Conservation (phyloP, 495 filamentous ascomycete species). For the Hyaloscypha hepaticicola region DNA sequence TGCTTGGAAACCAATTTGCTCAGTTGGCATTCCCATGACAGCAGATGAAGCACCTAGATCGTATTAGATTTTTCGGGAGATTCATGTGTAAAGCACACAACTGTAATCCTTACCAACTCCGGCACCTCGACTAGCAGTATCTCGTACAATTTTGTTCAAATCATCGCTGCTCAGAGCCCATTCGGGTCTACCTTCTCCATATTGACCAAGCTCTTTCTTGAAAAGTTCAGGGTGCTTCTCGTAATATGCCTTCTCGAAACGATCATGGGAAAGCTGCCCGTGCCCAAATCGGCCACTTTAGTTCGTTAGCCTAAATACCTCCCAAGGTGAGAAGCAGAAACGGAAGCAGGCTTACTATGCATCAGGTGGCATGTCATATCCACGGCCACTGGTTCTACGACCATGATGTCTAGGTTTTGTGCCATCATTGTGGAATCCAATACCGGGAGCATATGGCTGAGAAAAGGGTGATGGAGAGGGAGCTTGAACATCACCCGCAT, state of each 20-base stretch:
- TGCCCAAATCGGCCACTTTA: constrained; percentile 82
- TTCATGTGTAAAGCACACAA: constrained; percentile 40
- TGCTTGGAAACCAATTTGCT: constrained; percentile 78
- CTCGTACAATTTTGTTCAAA: constrained; percentile 83
- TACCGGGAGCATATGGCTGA: constrained; percentile 50
- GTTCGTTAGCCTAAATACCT: constrained; percentile 54
- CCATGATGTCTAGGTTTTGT: constrained; percentile 57
- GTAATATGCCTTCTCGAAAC: constrained; percentile 85
- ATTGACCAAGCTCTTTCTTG: constrained; percentile 65
- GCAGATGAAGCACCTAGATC: constrained; percentile 49
- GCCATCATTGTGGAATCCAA: constrained; percentile 56
- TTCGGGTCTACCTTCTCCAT: constrained; percentile 65
- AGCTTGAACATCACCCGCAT: constrained; percentile 95
- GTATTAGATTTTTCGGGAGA: constrained; percentile 25
- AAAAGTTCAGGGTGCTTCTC: constrained; percentile 81
- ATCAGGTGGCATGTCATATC: constrained; percentile 36
- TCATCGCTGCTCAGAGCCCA: constrained; percentile 90
- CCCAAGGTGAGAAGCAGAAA: not conserved
- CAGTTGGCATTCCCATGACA: constrained; percentile 64
- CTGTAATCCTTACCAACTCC: constrained; percentile 49
- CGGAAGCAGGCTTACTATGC: constrained; percentile 26
- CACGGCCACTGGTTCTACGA: constrained; percentile 54
- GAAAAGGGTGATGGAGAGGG: constrained; percentile 77
- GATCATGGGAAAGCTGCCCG: constrained; percentile 62
- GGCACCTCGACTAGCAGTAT: constrained; percentile 63